Evolutionary conservation across 306 rosid species (phyloP), one percentile per base, ranked within the genome.

Genomic region (Glycine latifolia): DNA sequence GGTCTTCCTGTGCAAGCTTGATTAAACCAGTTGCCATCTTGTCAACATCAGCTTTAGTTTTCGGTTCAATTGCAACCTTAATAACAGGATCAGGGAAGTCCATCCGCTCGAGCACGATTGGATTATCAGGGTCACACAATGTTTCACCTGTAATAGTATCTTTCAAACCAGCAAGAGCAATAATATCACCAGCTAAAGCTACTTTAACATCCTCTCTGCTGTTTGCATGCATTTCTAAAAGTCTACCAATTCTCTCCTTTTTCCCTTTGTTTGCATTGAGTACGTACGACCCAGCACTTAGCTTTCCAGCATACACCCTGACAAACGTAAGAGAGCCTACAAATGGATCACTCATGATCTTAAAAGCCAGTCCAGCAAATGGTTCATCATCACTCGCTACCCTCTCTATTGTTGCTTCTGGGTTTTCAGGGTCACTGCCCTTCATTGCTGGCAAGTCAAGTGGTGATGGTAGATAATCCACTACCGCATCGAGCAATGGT

Each of bases 41-140:
- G 83, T 95, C 99, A 69, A 95, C 75, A 75, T 95, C 99, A 73
- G 98, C 98, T 88, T 95, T 95, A 79, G 99, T 95, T 80, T 95
- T 95, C 85, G 99, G 99, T 86, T 95, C 98, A 80, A 95, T 93
- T 39, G 99, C 99, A 82, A 95, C 97, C 90, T 95, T 95, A 74
- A 95, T 95, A 35, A 95, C 98, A 67, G 99, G 99, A 85, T 95
- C 99, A 66, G 97, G 98, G 89, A 95, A 95, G 89, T 95, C 99
- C 99, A 93, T 95, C 10, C 98, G 88, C 85, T 95, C 99, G 73
- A 95, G 99, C 82, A 93, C 81, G 50, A 93, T 76, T 10, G 98
- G 94, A 79, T 49, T 81, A 4, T 93, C 96, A 14, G 93, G 88
- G 77, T 95, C 98, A 73, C 97, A 82, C 78, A 95, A 79, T 13